These are phyloP conservation scores for Rhizopogon vinicolor DNA, from an alignment of 768 basidiomycete genomes.

Conservation along the genomic window DNA sequence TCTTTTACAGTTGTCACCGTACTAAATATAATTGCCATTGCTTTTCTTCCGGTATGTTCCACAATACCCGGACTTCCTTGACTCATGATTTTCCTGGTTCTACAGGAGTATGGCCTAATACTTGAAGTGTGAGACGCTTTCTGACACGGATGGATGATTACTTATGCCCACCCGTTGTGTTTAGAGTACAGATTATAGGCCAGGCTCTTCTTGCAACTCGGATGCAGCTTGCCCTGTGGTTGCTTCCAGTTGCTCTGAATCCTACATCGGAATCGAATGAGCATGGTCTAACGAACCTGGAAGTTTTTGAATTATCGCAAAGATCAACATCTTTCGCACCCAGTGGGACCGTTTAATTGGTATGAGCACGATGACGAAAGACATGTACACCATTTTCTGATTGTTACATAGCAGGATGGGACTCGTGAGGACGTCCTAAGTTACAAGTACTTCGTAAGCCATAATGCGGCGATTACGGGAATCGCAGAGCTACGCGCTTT, in stretches of 20 bases:
- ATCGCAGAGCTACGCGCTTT: too few relatives aligned
- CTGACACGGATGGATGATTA: not conserved
- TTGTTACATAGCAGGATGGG: not conserved
- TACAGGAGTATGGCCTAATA: not conserved
- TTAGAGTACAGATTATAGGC: not conserved
- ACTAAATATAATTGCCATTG: not conserved
- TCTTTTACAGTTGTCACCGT: not conserved
- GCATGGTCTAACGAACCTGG: not conserved
- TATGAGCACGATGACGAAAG: not conserved
- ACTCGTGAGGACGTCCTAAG: not conserved
- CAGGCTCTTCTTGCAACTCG: not conserved
- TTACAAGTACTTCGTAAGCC: not conserved
- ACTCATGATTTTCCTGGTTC: not conserved
- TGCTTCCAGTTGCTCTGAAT: not conserved
- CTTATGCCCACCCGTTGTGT: not conserved
- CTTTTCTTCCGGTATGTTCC: not conserved
- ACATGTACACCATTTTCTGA: not conserved
- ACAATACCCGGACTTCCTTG: not conserved
- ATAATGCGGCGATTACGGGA: not conserved
- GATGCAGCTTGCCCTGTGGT: not conserved
- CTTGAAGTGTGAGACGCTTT: not conserved
- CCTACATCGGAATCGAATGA: not conserved
- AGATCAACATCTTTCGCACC: not conserved
- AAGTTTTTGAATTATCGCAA: not conserved
- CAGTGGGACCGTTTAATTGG: not conserved